Percentiles rank a stretch among this genome's conserved stretches.
Conservation (phyloP, 805 yeast species). For the Brettanomyces custersianus region DNA sequence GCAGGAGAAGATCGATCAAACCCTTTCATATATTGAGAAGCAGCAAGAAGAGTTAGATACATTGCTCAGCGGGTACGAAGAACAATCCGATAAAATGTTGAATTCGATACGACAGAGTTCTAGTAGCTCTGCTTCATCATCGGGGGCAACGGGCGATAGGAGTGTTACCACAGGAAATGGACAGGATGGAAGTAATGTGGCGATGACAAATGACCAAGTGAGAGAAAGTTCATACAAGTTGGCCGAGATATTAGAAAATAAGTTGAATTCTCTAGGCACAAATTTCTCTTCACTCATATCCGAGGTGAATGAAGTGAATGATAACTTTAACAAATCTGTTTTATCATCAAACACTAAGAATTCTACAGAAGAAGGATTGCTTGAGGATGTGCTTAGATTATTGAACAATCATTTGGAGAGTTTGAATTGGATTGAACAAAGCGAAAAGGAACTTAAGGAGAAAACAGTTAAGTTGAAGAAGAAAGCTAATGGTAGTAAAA, state of each 20-base stretch:
- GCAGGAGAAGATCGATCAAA: slow-evolving; percentile 81
- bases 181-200: slow-evolving; percentile 14
- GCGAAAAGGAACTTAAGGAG: slow-evolving; percentile 58
- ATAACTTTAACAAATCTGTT: slow-evolving; percentile 61
- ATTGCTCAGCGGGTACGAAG: slow-evolving; percentile 75
- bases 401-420: slow-evolving; percentile 86
- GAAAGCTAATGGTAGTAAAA: too few species aligned
- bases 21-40: slow-evolving; percentile 72
- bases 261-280: slow-evolving; percentile 66
- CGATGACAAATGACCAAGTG: slow-evolving; percentile 66
- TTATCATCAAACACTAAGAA: slow-evolving; percentile 19
- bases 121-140: background rate
- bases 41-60: slow-evolving; percentile 89
- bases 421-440: slow-evolving; percentile 74
- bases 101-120: slow-evolving; percentile 22
- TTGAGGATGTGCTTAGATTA: slow-evolving; percentile 67
- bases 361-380: slow-evolving; percentile 26
- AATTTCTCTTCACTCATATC: slow-evolving; percentile 67
- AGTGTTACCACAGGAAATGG: slow-evolving; percentile 11
- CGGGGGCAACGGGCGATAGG: background rate
- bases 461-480: slow-evolving; percentile 42
- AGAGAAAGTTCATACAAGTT: slow-evolving; percentile 83
- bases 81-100: slow-evolving; percentile 49
- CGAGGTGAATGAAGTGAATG: slow-evolving; percentile 79
- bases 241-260: slow-evolving; percentile 79